A percentile compares a stretch with the other conserved stretches of the same genome.
Conservation (phyloP, 805 yeast species). For the Lipomyces yamadae region DNA sequence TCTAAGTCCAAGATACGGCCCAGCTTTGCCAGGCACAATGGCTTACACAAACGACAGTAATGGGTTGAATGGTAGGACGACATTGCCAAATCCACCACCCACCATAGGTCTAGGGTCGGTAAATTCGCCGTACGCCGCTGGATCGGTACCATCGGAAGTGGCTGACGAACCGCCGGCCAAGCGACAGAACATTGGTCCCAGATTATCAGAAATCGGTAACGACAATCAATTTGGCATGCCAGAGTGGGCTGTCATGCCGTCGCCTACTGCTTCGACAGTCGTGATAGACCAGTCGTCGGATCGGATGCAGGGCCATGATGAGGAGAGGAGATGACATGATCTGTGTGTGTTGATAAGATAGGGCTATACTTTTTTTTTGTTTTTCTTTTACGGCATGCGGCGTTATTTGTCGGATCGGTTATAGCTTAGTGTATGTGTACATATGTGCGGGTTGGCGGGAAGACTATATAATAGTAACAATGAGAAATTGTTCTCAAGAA, state of each 20-base stretch:
- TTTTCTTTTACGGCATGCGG: background rate
- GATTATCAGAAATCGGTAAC: background rate
- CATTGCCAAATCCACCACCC: background rate
- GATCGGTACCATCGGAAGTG: background rate
- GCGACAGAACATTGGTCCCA: background rate
- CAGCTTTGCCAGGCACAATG: background rate
- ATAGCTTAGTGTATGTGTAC: background rate
- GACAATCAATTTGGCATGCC: background rate
- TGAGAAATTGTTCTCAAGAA: no score
- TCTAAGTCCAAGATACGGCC: background rate
- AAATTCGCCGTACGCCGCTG: background rate
- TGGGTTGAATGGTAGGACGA: background rate
- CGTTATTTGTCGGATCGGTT: background rate
- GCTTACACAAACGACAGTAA: background rate
- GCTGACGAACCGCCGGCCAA: conserved; percentile 1
- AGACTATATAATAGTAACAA: no score
- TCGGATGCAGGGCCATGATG: background rate
- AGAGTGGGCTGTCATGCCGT: background rate
- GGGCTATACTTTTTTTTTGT: background rate
- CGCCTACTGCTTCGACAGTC: background rate
- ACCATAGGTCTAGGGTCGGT: background rate
- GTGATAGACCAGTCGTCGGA: conserved; percentile 1
- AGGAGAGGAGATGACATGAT: background rate
- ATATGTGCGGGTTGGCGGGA: no score
- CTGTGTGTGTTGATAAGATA: background rate